Conservation (phyloP, 148 eudicot species). For the Chenopodium quinoa region DNA sequence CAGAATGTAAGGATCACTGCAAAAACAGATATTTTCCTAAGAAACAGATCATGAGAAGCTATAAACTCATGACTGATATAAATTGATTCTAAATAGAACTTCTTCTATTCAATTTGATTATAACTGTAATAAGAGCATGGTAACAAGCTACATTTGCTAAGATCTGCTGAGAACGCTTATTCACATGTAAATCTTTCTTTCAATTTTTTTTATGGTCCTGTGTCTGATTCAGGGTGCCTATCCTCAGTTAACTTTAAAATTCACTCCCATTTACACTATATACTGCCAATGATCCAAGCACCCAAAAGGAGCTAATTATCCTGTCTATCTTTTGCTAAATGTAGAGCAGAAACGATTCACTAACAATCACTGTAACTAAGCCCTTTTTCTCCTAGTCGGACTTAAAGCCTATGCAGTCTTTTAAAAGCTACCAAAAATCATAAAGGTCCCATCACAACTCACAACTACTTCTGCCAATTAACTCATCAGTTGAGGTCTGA, state of each 20-base stretch:
- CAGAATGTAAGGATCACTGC: conserved; percentile 36
- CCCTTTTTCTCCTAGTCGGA: background rate
- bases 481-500: background rate
- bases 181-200: background rate
- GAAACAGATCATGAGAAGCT: conserved; percentile 13
- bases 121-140: background rate
- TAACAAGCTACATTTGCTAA: background rate
- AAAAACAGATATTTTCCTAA: background rate
- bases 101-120: background rate
- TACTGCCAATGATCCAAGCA: background rate
- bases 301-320: background rate
- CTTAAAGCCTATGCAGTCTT: background rate
- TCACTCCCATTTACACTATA: no score
- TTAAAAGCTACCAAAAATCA: background rate
- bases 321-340: conserved; percentile 1
- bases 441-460: background rate
- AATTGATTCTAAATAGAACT: background rate
- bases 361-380: background rate
- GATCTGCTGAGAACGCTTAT: background rate
- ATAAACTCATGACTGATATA: background rate
- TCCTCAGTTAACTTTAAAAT: background rate
- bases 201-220: background rate
- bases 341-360: background rate
- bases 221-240: background rate
- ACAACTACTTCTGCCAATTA: background rate